Percentiles rank a stretch among this genome's conserved stretches.
These are phyloP conservation scores for Fonsecaea nubica DNA, from an alignment of 2,329 filamentous ascomycete genomes.

Conservation along the genomic window DNA sequence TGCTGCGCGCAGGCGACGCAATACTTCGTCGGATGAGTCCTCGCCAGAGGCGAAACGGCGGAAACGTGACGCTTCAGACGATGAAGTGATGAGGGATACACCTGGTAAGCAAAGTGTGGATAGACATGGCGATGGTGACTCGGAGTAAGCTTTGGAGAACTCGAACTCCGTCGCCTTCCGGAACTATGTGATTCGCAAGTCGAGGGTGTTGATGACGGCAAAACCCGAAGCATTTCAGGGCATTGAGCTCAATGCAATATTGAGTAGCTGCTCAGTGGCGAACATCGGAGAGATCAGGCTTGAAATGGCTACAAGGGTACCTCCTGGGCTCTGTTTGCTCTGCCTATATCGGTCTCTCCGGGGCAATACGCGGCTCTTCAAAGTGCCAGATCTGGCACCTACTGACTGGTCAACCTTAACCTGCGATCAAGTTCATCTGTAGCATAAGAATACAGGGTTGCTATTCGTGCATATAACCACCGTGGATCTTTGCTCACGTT, in stretches of 20 bases:
- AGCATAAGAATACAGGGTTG: neutral
- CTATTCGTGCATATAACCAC: neutral
- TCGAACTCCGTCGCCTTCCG: neutral
- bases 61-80: slow-evolving; percentile 45
- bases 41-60: slow-evolving; percentile 52
- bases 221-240: neutral
- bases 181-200: neutral
- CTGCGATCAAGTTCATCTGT: neutral
- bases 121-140: slow-evolving; percentile 39
- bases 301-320: neutral
- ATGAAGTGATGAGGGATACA: slow-evolving; percentile 20
- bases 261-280: neutral
- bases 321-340: neutral
- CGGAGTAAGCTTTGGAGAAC: slow-evolving; percentile 36
- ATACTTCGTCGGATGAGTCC: slow-evolving; percentile 50
- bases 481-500: neutral
- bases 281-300: neutral
- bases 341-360: neutral
- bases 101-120: slow-evolving; percentile 19
- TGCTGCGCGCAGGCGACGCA: slow-evolving; percentile 49
- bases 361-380: neutral
- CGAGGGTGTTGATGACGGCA: neutral
- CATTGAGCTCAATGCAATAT: neutral
- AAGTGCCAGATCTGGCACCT: neutral
- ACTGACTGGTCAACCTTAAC: neutral